Evolutionary conservation across 2,329 filamentous ascomycete genomes (phyloP).

Genomic region (Geosmithia morbida): DNA sequence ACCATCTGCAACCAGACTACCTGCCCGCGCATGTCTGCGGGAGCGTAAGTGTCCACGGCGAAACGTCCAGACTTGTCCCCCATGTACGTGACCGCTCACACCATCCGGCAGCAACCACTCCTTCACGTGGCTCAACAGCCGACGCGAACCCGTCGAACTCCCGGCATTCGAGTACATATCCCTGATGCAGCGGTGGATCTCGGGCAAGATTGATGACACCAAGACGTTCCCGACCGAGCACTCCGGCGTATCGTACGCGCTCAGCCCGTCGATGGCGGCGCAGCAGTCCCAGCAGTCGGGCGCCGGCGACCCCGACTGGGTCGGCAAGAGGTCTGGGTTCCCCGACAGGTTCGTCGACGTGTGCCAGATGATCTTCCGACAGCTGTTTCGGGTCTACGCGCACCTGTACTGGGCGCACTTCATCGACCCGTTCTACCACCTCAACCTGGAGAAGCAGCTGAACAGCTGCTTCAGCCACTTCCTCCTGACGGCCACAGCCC

Average conservation of each 20-base stretch:
- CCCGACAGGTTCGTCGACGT: slow-evolving; percentile 80
- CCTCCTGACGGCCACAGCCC: slow-evolving; percentile 62
- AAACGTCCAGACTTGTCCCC: not conserved
- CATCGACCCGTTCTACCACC: slow-evolving; percentile 67
- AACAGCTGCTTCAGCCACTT: slow-evolving; percentile 86
- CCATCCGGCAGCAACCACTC: slow-evolving; percentile 55
- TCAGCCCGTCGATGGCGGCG: slow-evolving; percentile 44
- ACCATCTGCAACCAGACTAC: slow-evolving; percentile 72
- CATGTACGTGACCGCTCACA: not conserved
- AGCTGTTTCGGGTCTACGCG: slow-evolving; percentile 97
- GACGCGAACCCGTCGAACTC: slow-evolving; percentile 78
- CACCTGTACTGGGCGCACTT: slow-evolving; percentile 98
- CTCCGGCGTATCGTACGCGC: slow-evolving; percentile 50
- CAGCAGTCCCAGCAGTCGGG: slow-evolving; percentile 49
- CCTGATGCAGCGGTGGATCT: slow-evolving; percentile 93
- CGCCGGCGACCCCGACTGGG: slow-evolving; percentile 54
- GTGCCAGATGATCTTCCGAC: slow-evolving; percentile 87
- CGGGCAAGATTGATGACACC: slow-evolving; percentile 84
- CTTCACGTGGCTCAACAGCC: slow-evolving; percentile 90
- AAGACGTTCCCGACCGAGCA: slow-evolving; percentile 83
- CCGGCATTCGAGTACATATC: slow-evolving; percentile 90
- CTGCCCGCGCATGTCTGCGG: slow-evolving; percentile 90
- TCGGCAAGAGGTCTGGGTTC: slow-evolving; percentile 87
- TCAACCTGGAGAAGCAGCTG: slow-evolving; percentile 66
- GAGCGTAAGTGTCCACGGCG: slow-evolving; percentile 58